Conservation (phyloP, 2,329 filamentous ascomycete genomes). For the Karstenula rhodostoma region DNA sequence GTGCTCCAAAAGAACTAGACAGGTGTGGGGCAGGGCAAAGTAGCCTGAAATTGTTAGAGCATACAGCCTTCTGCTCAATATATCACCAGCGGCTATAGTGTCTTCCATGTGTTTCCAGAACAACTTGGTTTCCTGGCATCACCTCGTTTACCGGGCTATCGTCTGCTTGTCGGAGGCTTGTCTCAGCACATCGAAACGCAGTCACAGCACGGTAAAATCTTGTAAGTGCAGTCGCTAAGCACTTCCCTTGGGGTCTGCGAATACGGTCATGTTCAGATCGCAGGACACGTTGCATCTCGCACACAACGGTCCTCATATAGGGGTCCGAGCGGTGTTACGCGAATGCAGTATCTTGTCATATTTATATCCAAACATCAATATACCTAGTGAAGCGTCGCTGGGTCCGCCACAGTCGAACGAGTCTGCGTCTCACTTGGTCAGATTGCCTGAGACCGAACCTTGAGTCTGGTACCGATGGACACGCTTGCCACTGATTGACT, state of each 20-base stretch:
- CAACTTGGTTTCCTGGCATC: constrained; percentile 4
- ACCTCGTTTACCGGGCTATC: constrained; percentile 13
- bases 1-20: constrained; percentile 16
- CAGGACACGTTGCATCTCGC: not conserved
- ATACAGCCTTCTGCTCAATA: constrained; percentile 35
- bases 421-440: too few relatives aligned
- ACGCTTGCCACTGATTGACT: constrained; percentile 3
- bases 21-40: constrained; percentile 28
- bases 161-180: constrained; percentile 16
- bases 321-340: not conserved
- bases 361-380: not conserved
- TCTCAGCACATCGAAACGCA: not conserved
- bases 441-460: not conserved
- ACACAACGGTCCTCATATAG: not conserved
- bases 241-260: not conserved
- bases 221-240: constrained; percentile 6
- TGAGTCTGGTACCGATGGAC: not conserved
- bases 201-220: not conserved
- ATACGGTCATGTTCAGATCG: not conserved
- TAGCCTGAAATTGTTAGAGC: constrained; percentile 34
- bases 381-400: not conserved
- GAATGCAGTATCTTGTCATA: not conserved
- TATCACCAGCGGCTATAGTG: constrained; percentile 28
- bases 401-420: not conserved
- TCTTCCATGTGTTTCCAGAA: constrained; percentile 36